Percentiles rank a stretch among this genome's conserved stretches.
phyloP scores from a whole-genome alignment of 192 early-diverging fungal species.

The Gonapodya sp. region DNA sequence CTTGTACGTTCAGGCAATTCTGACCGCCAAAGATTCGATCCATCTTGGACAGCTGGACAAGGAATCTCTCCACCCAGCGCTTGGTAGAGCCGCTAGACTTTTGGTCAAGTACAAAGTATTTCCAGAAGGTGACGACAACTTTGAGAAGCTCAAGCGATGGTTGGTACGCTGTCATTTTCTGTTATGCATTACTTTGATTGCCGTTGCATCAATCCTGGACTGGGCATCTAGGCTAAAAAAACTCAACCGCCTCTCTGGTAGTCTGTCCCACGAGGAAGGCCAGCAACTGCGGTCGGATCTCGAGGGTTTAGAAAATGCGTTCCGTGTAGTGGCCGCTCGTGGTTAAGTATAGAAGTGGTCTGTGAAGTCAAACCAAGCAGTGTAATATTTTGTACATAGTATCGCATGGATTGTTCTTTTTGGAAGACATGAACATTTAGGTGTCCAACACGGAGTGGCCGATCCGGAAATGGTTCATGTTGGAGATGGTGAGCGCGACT shows the following conservation, averaged over 20 bases:
- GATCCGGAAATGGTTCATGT: too few relatives aligned
- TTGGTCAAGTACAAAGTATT: neutral
- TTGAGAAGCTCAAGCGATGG: neutral
- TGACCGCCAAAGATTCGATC: neutral
- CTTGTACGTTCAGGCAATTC: neutral
- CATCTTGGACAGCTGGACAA: neutral
- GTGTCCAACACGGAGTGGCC: too few relatives aligned
- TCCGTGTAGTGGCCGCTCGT: neutral
- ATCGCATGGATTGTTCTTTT: too few relatives aligned
- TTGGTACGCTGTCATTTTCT: neutral
- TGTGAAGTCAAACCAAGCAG: too few relatives aligned
- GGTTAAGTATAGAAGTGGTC: too few relatives aligned
- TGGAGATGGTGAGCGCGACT: too few relatives aligned
- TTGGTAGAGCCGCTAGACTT: neutral
- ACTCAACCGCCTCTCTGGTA: neutral
- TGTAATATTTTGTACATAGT: too few relatives aligned
- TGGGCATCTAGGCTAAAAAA: neutral
- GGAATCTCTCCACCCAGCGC: neutral
- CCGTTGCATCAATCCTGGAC: neutral
- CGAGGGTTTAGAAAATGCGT: neutral
- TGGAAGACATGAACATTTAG: too few relatives aligned
- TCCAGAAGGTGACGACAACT: neutral
- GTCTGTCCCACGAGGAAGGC: neutral
- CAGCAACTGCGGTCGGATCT: neutral
- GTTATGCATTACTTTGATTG: neutral